Conservation (phyloP, 805 yeast genomes). For the Saccharomycopsis capsularis region DNA sequence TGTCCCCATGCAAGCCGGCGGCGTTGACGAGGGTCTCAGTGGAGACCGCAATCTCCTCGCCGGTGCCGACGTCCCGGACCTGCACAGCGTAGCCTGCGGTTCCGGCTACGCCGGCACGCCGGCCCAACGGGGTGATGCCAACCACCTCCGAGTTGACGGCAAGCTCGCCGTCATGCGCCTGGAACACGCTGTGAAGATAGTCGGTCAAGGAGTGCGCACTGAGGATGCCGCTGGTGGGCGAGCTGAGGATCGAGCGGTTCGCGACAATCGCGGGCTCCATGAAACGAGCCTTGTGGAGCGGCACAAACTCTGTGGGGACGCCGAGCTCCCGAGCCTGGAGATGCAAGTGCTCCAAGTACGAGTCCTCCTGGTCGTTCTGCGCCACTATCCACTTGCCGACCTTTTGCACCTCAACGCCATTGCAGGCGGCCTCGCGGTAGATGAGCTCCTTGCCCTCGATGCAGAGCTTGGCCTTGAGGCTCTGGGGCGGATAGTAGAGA, state of each 20-base stretch:
- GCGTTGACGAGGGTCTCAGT: conserved; percentile 61
- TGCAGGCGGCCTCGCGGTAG: conserved; percentile 40
- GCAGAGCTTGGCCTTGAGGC: conserved; percentile 65
- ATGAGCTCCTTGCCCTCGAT: conserved; percentile 66
- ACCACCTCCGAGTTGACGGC: conserved; percentile 56
- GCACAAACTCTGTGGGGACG: conserved; percentile 53
- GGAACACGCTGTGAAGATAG: conserved; percentile 48
- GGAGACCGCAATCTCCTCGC: conserved; percentile 33
- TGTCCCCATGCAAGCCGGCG: conserved; percentile 74
- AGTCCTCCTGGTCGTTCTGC: conserved; percentile 56
- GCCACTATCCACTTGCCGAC: conserved; percentile 91
- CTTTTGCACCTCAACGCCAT: conserved; percentile 45
- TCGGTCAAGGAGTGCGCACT: conserved; percentile 73
- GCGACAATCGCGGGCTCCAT: conserved; percentile 68
- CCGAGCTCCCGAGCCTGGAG: conserved; percentile 43
- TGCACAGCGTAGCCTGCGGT: conserved; percentile 23
- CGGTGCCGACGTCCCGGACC: conserved; percentile 23
- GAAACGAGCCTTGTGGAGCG: conserved; percentile 36
- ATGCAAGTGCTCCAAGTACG: conserved; percentile 49
- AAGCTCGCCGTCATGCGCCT: conserved; percentile 51
- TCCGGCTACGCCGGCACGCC: too few species aligned
- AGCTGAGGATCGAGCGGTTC: conserved; percentile 50
- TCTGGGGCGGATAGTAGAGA: conserved; percentile 63
- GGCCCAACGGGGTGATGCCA: conserved; percentile 27
- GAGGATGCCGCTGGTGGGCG: conserved; percentile 81